Conservation (phyloP, 1,139 yeast species). For the Blastobotrys raffinosifermentans region DNA sequence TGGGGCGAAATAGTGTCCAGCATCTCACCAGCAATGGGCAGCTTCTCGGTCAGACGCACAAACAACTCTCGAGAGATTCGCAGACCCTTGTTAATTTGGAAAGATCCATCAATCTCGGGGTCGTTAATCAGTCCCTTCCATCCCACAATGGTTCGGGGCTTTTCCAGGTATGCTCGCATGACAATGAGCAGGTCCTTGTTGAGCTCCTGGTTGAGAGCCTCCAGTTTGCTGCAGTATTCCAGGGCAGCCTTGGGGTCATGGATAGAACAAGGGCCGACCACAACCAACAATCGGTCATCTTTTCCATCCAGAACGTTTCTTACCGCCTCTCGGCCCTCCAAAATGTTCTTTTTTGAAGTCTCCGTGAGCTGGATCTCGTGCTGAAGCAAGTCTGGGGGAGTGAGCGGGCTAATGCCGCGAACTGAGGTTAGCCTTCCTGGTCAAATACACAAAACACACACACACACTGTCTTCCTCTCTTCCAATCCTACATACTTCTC, state of each 20-base stretch:
- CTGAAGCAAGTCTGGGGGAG: constrained; percentile 91
- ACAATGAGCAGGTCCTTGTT: constrained; percentile 74
- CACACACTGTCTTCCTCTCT: neutral
- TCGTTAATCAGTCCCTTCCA: constrained; percentile 98
- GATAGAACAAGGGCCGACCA: constrained; percentile 95
- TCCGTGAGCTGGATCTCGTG: constrained; percentile 75
- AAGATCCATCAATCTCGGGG: constrained; percentile 92
- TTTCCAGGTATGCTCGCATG: constrained; percentile 97
- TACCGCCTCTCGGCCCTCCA: constrained; percentile 72
- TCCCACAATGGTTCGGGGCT: constrained; percentile 98
- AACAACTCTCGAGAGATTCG: constrained; percentile 83
- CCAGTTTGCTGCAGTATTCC: constrained; percentile 71
- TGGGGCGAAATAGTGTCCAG: constrained; percentile 96
- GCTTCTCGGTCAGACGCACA: constrained; percentile 67
- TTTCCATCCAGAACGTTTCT: constrained; percentile 63
- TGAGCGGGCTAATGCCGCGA: constrained; percentile 88
- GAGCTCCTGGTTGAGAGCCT: constrained; percentile 53
- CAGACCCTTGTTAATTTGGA: constrained; percentile 91
- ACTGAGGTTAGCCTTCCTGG: constrained; percentile 35
- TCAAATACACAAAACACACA: constrained; percentile 1
- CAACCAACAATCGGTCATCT: constrained; percentile 77
- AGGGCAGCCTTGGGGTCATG: constrained; percentile 92
- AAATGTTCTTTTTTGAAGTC: constrained; percentile 53
- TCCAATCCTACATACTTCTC: constrained; percentile 53
- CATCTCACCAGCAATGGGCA: constrained; percentile 97